A percentile compares a stretch with the other conserved stretches of the same genome.
Conservation (phyloP, 2,329 filamentous ascomycete genomes). For the Sporothrix mexicana region DNA sequence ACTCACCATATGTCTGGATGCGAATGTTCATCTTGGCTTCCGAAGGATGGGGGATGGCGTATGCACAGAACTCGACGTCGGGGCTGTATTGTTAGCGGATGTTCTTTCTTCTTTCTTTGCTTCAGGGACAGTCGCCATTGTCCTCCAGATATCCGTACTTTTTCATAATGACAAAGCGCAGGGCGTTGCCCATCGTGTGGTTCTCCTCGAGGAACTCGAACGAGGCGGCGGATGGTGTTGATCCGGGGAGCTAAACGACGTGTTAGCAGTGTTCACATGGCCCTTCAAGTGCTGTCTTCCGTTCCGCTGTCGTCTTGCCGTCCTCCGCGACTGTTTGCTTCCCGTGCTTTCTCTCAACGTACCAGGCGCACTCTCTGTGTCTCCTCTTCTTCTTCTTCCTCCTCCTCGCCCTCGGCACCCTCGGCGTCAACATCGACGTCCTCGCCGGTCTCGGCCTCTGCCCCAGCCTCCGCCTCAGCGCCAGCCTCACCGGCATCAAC, state of each 20-base stretch:
- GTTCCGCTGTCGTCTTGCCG: neutral
- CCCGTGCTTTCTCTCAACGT: slow-evolving; percentile 39
- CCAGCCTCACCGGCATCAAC: slow-evolving; percentile 35
- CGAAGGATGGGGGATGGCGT: slow-evolving; percentile 95
- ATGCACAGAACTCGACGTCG: slow-evolving; percentile 96
- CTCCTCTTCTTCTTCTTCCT: slow-evolving; percentile 55
- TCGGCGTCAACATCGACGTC: slow-evolving; percentile 38
- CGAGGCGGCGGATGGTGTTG: slow-evolving; percentile 84
- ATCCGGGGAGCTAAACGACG: slow-evolving; percentile 79
- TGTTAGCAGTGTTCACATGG: neutral
- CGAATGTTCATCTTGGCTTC: slow-evolving; percentile 96
- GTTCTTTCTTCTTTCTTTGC: slow-evolving; percentile 21
- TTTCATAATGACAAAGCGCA: slow-evolving; percentile 97
- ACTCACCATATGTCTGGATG: slow-evolving; percentile 91
- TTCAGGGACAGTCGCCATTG: neutral
- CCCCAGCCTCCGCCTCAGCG: slow-evolving; percentile 36
- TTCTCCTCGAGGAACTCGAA: slow-evolving; percentile 95
- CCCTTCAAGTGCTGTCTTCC: neutral
- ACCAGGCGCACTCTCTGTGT: slow-evolving; percentile 68
- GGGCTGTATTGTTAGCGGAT: slow-evolving; percentile 64
- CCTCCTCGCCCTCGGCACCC: slow-evolving; percentile 37
- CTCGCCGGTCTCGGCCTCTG: slow-evolving; percentile 27
- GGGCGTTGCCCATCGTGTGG: slow-evolving; percentile 91
- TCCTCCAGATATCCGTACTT: slow-evolving; percentile 67
- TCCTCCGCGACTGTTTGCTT: neutral